Evolutionary conservation across 2,329 filamentous ascomycete species (phyloP).

Genomic region (Arthrobotrys entomopaga): DNA sequence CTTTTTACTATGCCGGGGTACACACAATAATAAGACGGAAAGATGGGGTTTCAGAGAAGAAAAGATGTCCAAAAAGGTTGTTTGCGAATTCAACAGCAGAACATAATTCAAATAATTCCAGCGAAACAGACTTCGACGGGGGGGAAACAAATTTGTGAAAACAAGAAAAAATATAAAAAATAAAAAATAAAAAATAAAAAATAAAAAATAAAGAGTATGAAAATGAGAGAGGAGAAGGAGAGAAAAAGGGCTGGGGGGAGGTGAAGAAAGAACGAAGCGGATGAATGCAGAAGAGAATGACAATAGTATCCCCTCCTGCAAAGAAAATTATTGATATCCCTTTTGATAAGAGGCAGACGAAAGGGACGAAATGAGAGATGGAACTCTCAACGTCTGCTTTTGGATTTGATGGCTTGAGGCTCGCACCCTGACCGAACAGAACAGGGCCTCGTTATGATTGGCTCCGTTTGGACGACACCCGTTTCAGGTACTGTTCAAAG

Average conservation of each 20-base stretch:
- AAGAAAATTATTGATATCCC: background rate
- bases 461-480: constrained; percentile 2
- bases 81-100: too few relatives aligned
- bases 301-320: constrained; percentile 3
- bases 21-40: background rate
- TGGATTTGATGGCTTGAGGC: constrained; percentile 11
- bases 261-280: too few relatives aligned
- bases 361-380: background rate
- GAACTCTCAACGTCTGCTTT: constrained; percentile 23
- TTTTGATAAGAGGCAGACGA: constrained; percentile 2
- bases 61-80: constrained; percentile 3
- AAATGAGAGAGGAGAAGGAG: background rate
- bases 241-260: constrained; percentile 13
- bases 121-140: too few relatives aligned
- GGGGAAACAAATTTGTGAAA: too few relatives aligned
- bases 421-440: background rate
- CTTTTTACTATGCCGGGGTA: background rate
- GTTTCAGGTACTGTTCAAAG: constrained; percentile 1
- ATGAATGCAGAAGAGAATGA: constrained; percentile 3
- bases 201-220: background rate
- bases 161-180: background rate
- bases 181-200: background rate
- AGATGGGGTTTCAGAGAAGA: background rate
- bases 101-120: too few relatives aligned
- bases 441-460: constrained; percentile 1